phyloP scores from a whole-genome alignment of 2,329 filamentous ascomycete genomes.

The Nemania sp. region DNA sequence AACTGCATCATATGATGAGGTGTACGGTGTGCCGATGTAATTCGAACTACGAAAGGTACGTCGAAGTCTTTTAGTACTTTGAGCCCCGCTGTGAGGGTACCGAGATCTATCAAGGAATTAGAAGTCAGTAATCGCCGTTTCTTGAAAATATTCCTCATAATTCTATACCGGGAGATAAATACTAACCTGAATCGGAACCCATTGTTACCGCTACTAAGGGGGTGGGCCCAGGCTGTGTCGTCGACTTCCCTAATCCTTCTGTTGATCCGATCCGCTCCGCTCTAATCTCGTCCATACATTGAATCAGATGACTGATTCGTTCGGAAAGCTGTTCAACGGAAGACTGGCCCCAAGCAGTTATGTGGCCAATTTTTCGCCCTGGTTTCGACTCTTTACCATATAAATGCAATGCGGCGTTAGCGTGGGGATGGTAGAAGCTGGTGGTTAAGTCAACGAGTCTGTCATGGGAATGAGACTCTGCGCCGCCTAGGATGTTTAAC shows the following conservation, averaged over 20 bases:
- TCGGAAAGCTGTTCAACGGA: conserved; percentile 72
- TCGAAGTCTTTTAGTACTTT: conserved; percentile 75
- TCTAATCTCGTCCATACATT: conserved; percentile 70
- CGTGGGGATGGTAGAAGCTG: conserved; percentile 57
- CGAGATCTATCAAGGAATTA: conserved; percentile 60
- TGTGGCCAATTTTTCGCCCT: conserved; percentile 93
- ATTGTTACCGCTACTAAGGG: conserved; percentile 82
- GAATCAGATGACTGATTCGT: conserved; percentile 75
- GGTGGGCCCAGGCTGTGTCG: conserved; percentile 48
- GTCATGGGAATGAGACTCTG: conserved; percentile 71
- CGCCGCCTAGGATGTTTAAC: conserved; percentile 83
- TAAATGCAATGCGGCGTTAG: conserved; percentile 77
- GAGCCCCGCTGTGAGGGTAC: conserved; percentile 73
- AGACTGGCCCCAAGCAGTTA: conserved; percentile 80
- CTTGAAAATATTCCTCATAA: not conserved
- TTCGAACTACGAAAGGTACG: conserved; percentile 79
- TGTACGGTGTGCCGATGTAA: conserved; percentile 84
- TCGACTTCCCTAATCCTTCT: conserved; percentile 35
- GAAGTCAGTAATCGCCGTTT: conserved; percentile 9
- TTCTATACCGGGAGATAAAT: not conserved
- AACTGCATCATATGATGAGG: conserved; percentile 77
- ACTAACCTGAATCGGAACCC: conserved; percentile 77
- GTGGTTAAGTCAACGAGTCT: conserved; percentile 61
- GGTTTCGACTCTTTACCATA: conserved; percentile 93
- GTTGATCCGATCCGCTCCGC: conserved; percentile 61